Evolutionary conservation across 208 protist species (phyloP), one percentile per base, ranked within the genome.

Genomic region (Trypanosoma mega): DNA sequence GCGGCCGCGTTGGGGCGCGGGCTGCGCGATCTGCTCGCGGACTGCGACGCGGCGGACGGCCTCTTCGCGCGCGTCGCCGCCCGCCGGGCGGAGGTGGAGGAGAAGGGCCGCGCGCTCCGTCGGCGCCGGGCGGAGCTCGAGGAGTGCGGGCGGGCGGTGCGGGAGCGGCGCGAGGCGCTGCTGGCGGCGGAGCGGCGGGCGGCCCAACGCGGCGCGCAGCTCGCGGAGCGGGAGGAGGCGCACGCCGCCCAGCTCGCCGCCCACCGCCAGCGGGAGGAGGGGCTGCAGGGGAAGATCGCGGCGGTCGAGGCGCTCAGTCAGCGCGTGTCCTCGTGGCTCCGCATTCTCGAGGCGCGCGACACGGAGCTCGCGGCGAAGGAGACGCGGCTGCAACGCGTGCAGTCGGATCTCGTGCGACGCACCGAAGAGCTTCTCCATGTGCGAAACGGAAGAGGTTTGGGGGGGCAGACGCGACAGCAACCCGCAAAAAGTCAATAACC

Each of bases 281-380:
- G 3, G 2, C 68, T 89, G 46, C 84, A 87, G 72, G 46, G 43
- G 44, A 59, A 63, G 34, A 78, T 92, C 24, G 56, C 47, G 20
- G 82, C 81, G 55, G 82, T 93, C 55, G 87, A 93, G 59, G 56
- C 67, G 59, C 75, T 93, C 21, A 72, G 74, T 43, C 78, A 78
- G 54, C 70, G 64, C 47, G 83, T 92, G 31, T 64, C 79, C 6
- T 76, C 58, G 67, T 91, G 85, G 82, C 60, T 94, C 46, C 68
- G 70, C 14, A 90, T 87, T 33, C 60, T 94, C 0, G 78, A 94
- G 55, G 80, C 82, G 54, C 76, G 88, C 18, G 76, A 94, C 46
- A 67, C 57, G 14, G 60, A 65, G 16, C 49, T 90, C 39, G 46
- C 63, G 7, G 37, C 47, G 18, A 90, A 92, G 74, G 84, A 94